Evolutionary conservation across 2,329 filamentous ascomycete genomes (phyloP).

Genomic region (Stagonosporopsis cucurbitacearum): DNA sequence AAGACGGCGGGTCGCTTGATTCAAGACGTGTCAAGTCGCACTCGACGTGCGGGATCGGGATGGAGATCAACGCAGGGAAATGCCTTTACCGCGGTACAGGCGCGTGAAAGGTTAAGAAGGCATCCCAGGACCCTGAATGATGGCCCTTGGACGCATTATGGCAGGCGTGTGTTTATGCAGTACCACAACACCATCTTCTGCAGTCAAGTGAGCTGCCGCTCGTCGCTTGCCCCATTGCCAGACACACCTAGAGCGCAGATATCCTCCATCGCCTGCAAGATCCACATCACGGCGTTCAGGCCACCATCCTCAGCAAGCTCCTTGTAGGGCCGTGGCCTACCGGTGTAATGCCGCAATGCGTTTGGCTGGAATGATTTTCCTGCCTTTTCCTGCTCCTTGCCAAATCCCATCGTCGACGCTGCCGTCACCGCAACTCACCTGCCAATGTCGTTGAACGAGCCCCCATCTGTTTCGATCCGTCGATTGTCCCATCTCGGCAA

Average conservation of each 20-base stretch:
- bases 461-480: neutral
- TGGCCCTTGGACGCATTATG: neutral
- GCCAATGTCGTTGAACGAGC: neutral
- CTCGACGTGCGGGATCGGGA: slow-evolving; percentile 16
- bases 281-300: neutral
- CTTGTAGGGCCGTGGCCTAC: neutral
- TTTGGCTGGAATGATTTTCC: neutral
- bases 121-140: neutral
- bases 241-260: neutral
- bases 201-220: neutral
- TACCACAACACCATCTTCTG: neutral
- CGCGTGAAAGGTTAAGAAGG: neutral
- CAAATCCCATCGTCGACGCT: neutral
- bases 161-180: neutral
- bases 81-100: slow-evolving; percentile 7
- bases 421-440: neutral
- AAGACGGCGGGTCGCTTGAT: slow-evolving; percentile 3
- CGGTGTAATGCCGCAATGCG: neutral
- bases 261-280: neutral
- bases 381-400: neutral
- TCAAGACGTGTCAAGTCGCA: slow-evolving; percentile 7
- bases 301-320: neutral
- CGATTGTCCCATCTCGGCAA: slow-evolving; percentile 7
- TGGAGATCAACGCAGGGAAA: slow-evolving; percentile 17
- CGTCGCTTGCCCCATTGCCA: neutral